Evolutionary conservation across 2,329 filamentous ascomycete species (phyloP), one percentile per base, ranked within the genome.

Genomic region (Rhinocladiella similis): DNA sequence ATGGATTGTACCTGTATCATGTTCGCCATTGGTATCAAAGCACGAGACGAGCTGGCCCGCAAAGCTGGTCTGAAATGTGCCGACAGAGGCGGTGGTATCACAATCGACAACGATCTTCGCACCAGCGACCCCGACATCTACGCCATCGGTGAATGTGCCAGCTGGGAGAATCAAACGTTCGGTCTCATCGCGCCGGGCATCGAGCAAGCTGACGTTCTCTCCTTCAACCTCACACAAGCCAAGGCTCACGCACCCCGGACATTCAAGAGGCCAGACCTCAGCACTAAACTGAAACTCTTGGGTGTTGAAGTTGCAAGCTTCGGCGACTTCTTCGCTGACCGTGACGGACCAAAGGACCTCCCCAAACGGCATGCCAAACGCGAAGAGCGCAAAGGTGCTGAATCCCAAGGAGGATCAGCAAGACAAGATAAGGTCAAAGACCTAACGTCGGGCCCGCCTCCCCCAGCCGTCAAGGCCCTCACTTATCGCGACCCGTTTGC

Each of bases 281-380:
- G 91, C 77, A 96, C 91, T 0, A 96, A 96, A 70, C 77, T 96
- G 27, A 96, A 96, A 77, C 78, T 96, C 0, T 80, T 96, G 0
- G 91, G 91, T 0, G 90, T 96, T 7, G 90, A 96, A 63, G 92
- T 96, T 3, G 92, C 92, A 16, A 94, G 89, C 67, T 96, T 96
- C 68, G 91, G 92, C 0, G 92, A 96, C 69, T 96, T 92, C 77
- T 96, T 96, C 63, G 91, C 91, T 0, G 91, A 96, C 66, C 79
- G 89, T 27, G 89, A 96, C 68, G 91, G 91, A 0, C 90, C 90
- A 0, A 88, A 87, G 61, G 80, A 85, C 46, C 75, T 93, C n/a
- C 91, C 90, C 0, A 81, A 80, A 59, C 73, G 75, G 43, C 69
- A 72, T 50, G 79, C 74, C 10, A 69, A 70, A 16, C 79, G 77